Conservation (phyloP, 2,329 filamentous ascomycete genomes). For the Septoria petroselini region DNA sequence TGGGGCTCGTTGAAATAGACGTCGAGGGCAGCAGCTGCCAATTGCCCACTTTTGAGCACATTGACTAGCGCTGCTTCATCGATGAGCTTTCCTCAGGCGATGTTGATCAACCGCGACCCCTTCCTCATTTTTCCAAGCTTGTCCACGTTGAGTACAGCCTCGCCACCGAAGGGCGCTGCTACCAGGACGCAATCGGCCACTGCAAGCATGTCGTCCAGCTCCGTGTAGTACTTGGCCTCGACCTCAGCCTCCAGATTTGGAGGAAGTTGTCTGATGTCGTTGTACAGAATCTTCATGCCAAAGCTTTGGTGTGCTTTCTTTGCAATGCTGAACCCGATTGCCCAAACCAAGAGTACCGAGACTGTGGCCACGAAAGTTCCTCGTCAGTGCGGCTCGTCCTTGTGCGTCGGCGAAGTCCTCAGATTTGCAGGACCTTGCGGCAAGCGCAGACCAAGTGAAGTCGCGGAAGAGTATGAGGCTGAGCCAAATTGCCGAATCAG, state of each 20-base stretch:
- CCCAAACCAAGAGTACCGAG: conserved; percentile 69
- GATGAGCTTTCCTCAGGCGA: conserved; percentile 62
- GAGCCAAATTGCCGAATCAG: conserved; percentile 67
- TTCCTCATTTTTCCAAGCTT: conserved; percentile 53
- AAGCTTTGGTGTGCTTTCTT: conserved; percentile 58
- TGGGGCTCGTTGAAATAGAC: conserved; percentile 62
- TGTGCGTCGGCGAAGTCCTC: conserved; percentile 58
- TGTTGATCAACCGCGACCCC: conserved; percentile 61
- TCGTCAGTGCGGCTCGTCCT: conserved; percentile 54
- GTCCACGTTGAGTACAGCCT: conserved; percentile 49
- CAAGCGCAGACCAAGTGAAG: conserved; percentile 61
- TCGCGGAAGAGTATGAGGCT: conserved; percentile 68
- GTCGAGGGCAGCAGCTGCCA: conserved; percentile 59
- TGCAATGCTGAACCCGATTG: conserved; percentile 51
- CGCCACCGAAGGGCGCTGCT: conserved; percentile 56
- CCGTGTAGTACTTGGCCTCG: conserved; percentile 53
- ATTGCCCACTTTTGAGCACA: conserved; percentile 53
- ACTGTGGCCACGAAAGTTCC: conserved; percentile 42
- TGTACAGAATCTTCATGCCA: conserved; percentile 65
- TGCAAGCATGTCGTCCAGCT: conserved; percentile 53
- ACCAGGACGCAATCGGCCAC: conserved; percentile 60
- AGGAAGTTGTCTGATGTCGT: conserved; percentile 56
- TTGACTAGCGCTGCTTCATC: conserved; percentile 62
- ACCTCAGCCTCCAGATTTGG: conserved; percentile 46
- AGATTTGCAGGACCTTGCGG: conserved; percentile 50